Base-by-base conservation (phyloP, 768 basidiomycete genomes). In the Pleurotus giganteus region DNA sequence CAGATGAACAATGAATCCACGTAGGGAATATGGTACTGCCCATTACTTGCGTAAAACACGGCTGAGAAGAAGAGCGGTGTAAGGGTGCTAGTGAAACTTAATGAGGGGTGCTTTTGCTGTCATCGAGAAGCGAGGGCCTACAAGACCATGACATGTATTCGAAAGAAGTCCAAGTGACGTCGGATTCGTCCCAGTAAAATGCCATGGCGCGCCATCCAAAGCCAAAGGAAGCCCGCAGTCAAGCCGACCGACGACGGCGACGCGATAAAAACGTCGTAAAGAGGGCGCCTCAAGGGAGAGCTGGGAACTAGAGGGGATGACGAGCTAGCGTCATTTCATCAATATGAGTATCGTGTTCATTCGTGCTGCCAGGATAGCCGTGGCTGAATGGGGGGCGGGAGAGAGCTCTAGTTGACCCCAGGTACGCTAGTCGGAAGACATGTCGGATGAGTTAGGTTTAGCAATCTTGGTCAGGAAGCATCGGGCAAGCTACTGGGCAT, bases 21-120 rank as follows among this genome's bases (percentile, higher is more conserved):
- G 67, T 89, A 94, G n/a, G 80, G 61, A 34, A 94, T 79, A 41
- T 80, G 83, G 61, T 80, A 81, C 46, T 73, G 71, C 41, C 88
- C 91, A 75, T 94, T 94, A 69, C 80, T 81, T 21, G 84, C 91
- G 63, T 89, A 96, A 63, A 97, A 82, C 51, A 97, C 84, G 31
- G 71, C 83, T 19, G 91, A 89, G 59, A 83, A 81, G 53, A 94
- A 71, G 58, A 96, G 75, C 1, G 95, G 94, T 0, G 84, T 84
- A 64, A 91, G 79, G 4, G 83, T 86, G 62, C 88, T 91, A 57
- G 60, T 3, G 58, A 51, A 27, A 53, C 47, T 34, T 46, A 28
- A 42, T 61, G 26, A 58, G 45, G 21, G n/a, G 37, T 53, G 47
- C 23, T 56, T 54, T 43, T 36, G 52, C 43, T 27, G n/a, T 6